Percentiles rank a stretch among this genome's conserved stretches.
These are phyloP conservation scores for Sporothrix pseudoabietina DNA, from an alignment of 2,329 filamentous ascomycete species.

Conservation along the genomic window DNA sequence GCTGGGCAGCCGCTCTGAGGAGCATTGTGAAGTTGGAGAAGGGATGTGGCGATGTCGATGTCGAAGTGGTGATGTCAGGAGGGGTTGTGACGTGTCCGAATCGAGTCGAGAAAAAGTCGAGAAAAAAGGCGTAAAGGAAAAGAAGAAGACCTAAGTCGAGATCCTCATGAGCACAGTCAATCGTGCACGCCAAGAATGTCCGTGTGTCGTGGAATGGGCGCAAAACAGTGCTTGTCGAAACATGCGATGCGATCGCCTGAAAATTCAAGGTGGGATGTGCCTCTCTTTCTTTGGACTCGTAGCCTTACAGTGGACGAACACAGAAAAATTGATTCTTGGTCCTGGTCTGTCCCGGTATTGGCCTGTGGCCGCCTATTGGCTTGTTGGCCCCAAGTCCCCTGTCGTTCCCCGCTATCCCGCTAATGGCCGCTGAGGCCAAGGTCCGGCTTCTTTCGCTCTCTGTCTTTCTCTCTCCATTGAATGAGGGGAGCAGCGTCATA, in stretches of 20 bases:
- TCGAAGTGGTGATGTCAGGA: not conserved
- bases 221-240: not conserved
- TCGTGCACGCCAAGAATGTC: not conserved
- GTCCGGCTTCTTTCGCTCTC: not conserved
- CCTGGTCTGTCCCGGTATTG: conserved; percentile 14
- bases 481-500: not conserved
- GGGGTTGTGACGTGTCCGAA: not conserved
- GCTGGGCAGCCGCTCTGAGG: conserved; percentile 31
- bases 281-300: not conserved
- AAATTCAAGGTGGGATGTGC: conserved; percentile 27
- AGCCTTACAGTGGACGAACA: conserved; percentile 25
- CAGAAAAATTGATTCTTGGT: conserved; percentile 26
- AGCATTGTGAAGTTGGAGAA: conserved; percentile 29
- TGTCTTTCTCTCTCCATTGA: too few relatives aligned
- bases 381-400: not conserved
- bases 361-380: not conserved
- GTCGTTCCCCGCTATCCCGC: conserved; percentile 5
- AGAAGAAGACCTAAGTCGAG: not conserved
- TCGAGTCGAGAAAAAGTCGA: too few relatives aligned
- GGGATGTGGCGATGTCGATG: not conserved
- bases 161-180: not conserved
- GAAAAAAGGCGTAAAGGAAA: not conserved
- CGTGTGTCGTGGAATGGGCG: not conserved
- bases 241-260: conserved; percentile 28
- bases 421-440: not conserved